Percentiles rank a stretch among this genome's conserved stretches.
Conservation (phyloP, 352 stramenopile species). For the Globisporangium acanthophoron region DNA sequence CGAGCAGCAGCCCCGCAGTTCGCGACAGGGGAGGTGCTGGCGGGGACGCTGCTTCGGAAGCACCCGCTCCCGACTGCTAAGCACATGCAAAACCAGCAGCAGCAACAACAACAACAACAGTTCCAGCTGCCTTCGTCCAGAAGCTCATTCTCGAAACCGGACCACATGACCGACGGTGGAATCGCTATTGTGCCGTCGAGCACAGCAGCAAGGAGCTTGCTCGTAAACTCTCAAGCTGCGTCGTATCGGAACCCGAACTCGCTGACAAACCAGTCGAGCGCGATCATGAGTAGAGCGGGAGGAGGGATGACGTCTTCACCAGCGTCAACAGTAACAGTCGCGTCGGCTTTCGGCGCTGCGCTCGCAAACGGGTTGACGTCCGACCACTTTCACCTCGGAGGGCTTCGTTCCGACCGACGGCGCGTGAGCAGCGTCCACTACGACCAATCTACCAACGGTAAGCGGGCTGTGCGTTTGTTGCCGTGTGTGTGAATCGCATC, state of each 20-base stretch:
- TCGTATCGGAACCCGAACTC: constrained; percentile 12
- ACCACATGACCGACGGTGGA: constrained; percentile 31
- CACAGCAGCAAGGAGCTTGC: constrained; percentile 37
- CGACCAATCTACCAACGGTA: constrained; percentile 36
- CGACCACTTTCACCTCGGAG: constrained; percentile 32
- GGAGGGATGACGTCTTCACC: constrained; percentile 17
- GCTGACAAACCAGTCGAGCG: constrained; percentile 23
- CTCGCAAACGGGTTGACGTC: constrained; percentile 13
- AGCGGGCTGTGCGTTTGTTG: neutral
- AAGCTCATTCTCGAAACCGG: constrained; percentile 30
- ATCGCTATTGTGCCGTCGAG: constrained; percentile 45
- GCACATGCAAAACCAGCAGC: constrained; percentile 7
- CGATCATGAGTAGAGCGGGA: constrained; percentile 12
- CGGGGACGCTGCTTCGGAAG: constrained; percentile 43
- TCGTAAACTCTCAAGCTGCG: constrained; percentile 16
- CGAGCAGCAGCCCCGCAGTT: constrained; percentile 20
- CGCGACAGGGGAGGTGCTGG: constrained; percentile 28
- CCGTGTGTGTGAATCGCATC: neutral
- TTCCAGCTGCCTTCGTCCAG: constrained; percentile 11
- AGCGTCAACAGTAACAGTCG: constrained; percentile 41
- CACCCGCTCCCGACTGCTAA: constrained; percentile 13
- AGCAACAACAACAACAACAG: constrained; percentile 6
- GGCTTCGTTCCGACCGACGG: constrained; percentile 36
- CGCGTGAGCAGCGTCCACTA: constrained; percentile 52
- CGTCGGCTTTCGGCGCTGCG: constrained; percentile 28